Percentiles rank a stretch among this genome's conserved stretches.
These are phyloP conservation scores for Leccinum subrobustum DNA, from an alignment of 1,284 basidiomycete species.

Conservation along the genomic window DNA sequence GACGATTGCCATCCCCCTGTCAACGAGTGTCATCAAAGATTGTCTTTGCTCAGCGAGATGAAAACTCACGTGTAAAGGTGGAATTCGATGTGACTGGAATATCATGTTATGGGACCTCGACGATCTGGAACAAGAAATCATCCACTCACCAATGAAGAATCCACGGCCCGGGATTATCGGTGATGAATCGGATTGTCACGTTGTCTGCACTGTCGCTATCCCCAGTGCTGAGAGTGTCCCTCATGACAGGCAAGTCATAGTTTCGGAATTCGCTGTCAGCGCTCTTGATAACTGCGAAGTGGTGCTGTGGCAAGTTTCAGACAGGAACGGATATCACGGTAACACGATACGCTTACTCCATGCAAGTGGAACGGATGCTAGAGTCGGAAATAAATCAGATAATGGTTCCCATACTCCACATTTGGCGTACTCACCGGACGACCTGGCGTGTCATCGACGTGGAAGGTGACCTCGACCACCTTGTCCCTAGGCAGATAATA, in stretches of 20 bases:
- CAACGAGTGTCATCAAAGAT: not conserved
- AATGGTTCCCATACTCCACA: not conserved
- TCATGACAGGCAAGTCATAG: conserved; percentile 26
- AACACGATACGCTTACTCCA: conserved; percentile 19
- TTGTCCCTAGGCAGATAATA: conserved; percentile 38
- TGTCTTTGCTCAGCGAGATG: not conserved
- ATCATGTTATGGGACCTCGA: not conserved
- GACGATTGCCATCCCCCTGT: conserved; percentile 16
- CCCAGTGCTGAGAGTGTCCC: conserved; percentile 25
- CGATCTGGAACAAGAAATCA: not conserved
- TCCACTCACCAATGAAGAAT: conserved; percentile 22
- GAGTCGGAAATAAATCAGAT: not conserved
- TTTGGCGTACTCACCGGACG: conserved; percentile 9
- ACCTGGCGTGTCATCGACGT: conserved; percentile 6
- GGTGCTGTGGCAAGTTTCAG: conserved; percentile 9
- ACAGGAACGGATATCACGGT: not conserved
- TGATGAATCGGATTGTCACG: conserved; percentile 18
- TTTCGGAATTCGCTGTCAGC: conserved; percentile 22
- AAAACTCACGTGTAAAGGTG: conserved; percentile 27
- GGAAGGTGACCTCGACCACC: conserved; percentile 34
- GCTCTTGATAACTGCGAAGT: conserved; percentile 24
- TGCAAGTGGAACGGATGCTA: conserved; percentile 36
- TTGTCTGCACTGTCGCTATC: conserved; percentile 25
- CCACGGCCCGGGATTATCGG: conserved; percentile 30
- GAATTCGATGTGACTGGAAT: conserved; percentile 27